Evolutionary conservation across 2,329 filamentous ascomycete species (phyloP).

Genomic region (Alternaria rosae): DNA sequence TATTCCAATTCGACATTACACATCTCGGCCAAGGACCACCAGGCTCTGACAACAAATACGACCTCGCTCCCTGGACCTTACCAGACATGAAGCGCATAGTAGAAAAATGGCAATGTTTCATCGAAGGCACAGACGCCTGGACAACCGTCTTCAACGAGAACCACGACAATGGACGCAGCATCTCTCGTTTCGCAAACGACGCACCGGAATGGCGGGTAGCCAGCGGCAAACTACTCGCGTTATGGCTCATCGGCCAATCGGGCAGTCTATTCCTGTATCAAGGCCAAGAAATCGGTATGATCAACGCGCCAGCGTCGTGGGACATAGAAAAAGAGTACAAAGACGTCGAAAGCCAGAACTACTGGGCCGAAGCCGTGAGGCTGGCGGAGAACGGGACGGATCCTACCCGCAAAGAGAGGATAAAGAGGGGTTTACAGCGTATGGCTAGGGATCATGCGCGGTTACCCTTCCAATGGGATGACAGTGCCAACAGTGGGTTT

Average conservation of each 20-base stretch:
- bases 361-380: constrained; percentile 42
- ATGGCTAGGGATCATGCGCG: constrained; percentile 74
- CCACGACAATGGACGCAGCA: constrained; percentile 66
- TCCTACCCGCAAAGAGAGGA: constrained; percentile 42
- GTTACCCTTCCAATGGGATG: constrained; percentile 75
- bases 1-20: constrained; percentile 57
- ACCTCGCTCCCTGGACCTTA: constrained; percentile 49
- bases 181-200: constrained; percentile 62
- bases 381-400: constrained; percentile 39
- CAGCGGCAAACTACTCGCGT: constrained; percentile 51
- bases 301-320: constrained; percentile 61
- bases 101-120: constrained; percentile 57
- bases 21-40: constrained; percentile 46
- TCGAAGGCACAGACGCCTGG: constrained; percentile 60
- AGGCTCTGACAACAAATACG: constrained; percentile 42
- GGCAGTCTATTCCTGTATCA: constrained; percentile 68
- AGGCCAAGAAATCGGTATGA: constrained; percentile 68
- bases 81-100: constrained; percentile 54
- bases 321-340: constrained; percentile 63
- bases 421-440: constrained; percentile 60
- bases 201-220: constrained; percentile 53
- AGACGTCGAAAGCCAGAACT: constrained; percentile 65
- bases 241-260: constrained; percentile 57
- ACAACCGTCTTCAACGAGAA: constrained; percentile 69
- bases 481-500: constrained; percentile 69